phyloP scores from a whole-genome alignment of 176 grass and related monocot species.

The Rhynchospora breviuscula region DNA sequence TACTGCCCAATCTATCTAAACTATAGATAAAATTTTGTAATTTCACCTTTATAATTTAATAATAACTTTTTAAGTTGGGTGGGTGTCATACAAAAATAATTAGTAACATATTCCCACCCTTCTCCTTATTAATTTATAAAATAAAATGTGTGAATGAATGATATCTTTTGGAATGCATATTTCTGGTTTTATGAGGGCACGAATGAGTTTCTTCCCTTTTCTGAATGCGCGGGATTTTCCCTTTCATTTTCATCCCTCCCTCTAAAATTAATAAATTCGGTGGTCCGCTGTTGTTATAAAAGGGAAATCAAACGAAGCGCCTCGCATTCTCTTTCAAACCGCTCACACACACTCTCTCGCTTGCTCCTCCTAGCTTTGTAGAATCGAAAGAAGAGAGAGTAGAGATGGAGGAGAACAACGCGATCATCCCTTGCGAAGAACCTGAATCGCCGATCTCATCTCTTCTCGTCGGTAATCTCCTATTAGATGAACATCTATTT shows the following conservation, averaged over 20 bases:
- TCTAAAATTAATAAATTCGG: not conserved
- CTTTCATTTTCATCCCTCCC: not conserved
- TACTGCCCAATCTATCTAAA: no score
- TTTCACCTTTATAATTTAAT: no score
- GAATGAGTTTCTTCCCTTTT: not conserved
- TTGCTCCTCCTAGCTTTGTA: not conserved
- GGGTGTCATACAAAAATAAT: no score
- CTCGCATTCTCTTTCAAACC: not conserved
- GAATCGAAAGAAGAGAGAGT: not conserved
- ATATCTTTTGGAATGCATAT: not conserved
- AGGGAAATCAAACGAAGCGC: not conserved
- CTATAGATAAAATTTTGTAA: no score
- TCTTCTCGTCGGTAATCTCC: conserved; percentile 15
- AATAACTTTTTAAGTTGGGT: no score
- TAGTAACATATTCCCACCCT: no score
- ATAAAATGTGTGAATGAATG: no score
- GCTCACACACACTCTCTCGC: not conserved
- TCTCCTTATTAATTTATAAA: no score
- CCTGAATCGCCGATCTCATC: conserved; percentile 5
- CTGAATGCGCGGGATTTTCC: not conserved
- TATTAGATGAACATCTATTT: not conserved
- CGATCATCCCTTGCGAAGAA: not conserved
- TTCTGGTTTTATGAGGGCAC: not conserved
- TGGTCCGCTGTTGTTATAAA: not conserved
- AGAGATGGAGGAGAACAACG: conserved; percentile 17